Conservation (phyloP, 1,139 yeast species). For the Wickerhamiella infanticola region DNA sequence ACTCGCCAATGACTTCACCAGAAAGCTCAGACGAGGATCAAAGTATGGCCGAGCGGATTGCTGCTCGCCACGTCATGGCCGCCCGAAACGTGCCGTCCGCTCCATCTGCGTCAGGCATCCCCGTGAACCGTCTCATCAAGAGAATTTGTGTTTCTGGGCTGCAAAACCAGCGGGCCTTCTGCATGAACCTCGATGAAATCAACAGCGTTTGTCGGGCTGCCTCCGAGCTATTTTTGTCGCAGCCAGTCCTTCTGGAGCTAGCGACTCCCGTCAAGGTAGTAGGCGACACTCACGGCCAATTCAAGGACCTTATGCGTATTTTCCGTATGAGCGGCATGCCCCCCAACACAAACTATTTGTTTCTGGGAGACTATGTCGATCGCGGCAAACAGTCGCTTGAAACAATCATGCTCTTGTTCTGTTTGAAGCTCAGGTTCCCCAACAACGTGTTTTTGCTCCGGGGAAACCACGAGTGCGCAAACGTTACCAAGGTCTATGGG, state of each 20-base stretch:
- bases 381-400: slow-evolving; percentile 91
- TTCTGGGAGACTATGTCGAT: slow-evolving; percentile 92
- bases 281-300: slow-evolving; percentile 97
- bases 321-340: slow-evolving; percentile 96
- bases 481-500: slow-evolving; percentile 88
- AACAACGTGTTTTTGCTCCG: slow-evolving; percentile 81
- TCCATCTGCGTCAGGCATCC: slow-evolving; percentile 4
- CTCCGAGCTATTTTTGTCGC: slow-evolving; percentile 70
- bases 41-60: background rate
- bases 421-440: slow-evolving; percentile 90
- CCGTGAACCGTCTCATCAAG: slow-evolving; percentile 13
- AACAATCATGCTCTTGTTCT: slow-evolving; percentile 65
- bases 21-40: background rate
- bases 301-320: slow-evolving; percentile 74
- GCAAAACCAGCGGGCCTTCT: slow-evolving; percentile 36
- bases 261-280: slow-evolving; percentile 94
- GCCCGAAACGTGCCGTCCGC: background rate
- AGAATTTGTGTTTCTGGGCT: slow-evolving; percentile 15
- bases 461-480: slow-evolving; percentile 98
- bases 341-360: slow-evolving; percentile 78
- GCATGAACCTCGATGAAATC: slow-evolving; percentile 74
- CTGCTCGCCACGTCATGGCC: background rate
- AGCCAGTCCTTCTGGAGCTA: slow-evolving; percentile 75
- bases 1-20: slow-evolving; percentile 1
- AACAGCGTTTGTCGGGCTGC: slow-evolving; percentile 71